Evolutionary conservation across 352 stramenopile species (phyloP).

Genomic region (Phytophthora nicotianae): DNA sequence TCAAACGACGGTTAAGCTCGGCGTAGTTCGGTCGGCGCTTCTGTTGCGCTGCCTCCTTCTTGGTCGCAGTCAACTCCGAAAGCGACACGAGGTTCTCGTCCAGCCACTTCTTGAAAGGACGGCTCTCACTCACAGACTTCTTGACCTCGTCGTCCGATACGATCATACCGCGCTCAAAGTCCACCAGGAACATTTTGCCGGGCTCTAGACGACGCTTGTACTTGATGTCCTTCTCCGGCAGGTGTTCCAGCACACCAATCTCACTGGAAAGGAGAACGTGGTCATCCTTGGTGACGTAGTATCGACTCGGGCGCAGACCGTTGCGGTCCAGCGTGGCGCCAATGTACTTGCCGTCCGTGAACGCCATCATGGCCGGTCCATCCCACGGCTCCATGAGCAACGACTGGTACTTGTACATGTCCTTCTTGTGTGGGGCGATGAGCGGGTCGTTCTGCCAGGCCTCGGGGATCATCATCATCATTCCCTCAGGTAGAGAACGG

Average conservation of each 20-base stretch:
- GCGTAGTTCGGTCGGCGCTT: constrained; percentile 51
- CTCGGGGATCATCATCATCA: constrained; percentile 99
- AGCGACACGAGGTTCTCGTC: constrained; percentile 92
- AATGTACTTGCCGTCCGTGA: constrained; percentile 96
- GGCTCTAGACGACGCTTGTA: constrained; percentile 95
- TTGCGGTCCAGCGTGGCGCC: constrained; percentile 97
- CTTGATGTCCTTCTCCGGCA: constrained; percentile 92
- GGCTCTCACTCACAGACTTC: constrained; percentile 84
- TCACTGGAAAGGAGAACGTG: constrained; percentile 95
- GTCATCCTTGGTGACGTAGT: constrained; percentile 97
- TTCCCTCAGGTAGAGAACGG: constrained; percentile 92
- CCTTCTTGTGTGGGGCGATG: constrained; percentile 92
- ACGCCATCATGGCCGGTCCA: constrained; percentile 97
- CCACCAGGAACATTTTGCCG: constrained; percentile 98
- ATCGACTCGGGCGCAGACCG: constrained; percentile 94
- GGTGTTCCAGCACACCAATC: constrained; percentile 93
- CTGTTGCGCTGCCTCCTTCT: constrained; percentile 24
- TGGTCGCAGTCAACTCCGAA: constrained; percentile 57
- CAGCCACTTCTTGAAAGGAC: constrained; percentile 94
- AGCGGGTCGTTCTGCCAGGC: constrained; percentile 96
- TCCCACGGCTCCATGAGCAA: constrained; percentile 98
- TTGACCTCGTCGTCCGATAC: constrained; percentile 97
- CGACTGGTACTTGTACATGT: constrained; percentile 98
- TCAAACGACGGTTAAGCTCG: constrained; percentile 90
- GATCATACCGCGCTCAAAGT: constrained; percentile 95